Evolutionary conservation across 2,329 filamentous ascomycete species (phyloP), one percentile per base, ranked within the genome.

Genomic region (Colletotrichum salicis): DNA sequence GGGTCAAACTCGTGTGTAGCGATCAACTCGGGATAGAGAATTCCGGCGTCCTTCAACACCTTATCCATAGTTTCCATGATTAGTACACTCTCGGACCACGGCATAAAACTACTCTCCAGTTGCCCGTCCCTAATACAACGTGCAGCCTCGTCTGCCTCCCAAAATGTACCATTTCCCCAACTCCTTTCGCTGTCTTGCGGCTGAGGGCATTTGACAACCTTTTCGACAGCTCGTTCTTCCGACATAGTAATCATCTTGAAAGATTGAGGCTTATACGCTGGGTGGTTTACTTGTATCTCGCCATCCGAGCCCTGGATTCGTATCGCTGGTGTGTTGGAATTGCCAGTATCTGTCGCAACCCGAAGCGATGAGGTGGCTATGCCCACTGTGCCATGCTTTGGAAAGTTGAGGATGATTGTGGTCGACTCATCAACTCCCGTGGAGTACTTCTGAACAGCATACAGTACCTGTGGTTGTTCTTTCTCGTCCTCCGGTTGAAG

Each of bases 141-240:
- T 31, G 92, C 93, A 74, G 89, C 92, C 84, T 94, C 93, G 79
- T 95, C 93, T 1, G 93, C 93, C 80, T 95, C 93, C 92, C 92
- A 96, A 83, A 94, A 96, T 93, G 96, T 96, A 57, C 94, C 94
- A 74, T 94, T 91, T 6, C 94, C 94, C 83, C 84, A 87, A 73
- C 76, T 75, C 15, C 82, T 82, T 78, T 29, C 84, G 81, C 73
- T 82, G 76, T 90, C 88, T 64, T 80, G 78, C 54, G 88, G 88
- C 57, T 89, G 85, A 12, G 86, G 86, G 77, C 84, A 88, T 74
- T 88, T 83, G 57, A 89, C 82, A 15, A 86, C 80, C 75, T 89
- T 86, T 24, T 84, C 79, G 54, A 84, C 82, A 57, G 84, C 82
- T 60, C 84, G 84, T 6, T 29, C 85, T 51, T 80, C 80, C 51